Evolutionary conservation across 2,329 filamentous ascomycete species (phyloP).

Genomic region (Venturia pyrina): DNA sequence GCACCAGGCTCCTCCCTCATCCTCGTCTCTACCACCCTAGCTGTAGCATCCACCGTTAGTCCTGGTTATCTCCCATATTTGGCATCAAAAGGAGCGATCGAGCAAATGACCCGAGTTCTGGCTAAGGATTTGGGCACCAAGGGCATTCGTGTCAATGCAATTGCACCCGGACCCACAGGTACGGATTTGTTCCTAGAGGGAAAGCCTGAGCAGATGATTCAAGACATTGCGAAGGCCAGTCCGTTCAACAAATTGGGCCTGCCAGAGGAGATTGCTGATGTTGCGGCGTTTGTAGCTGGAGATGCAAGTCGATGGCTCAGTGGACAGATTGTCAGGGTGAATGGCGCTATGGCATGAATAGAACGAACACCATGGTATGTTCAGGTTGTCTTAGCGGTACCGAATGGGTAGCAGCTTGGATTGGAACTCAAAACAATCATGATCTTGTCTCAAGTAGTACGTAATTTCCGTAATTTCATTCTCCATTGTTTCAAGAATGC

Average conservation of each 20-base stretch:
- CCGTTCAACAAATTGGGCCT: conserved; percentile 12
- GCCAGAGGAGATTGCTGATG: conserved; percentile 14
- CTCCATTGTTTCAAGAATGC: neutral
- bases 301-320: conserved; percentile 12
- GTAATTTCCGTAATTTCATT: neutral
- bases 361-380: neutral
- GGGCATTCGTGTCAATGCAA: conserved; percentile 42
- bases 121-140: conserved; percentile 45
- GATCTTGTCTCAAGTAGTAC: neutral
- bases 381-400: neutral
- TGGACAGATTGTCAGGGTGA: conserved; percentile 13
- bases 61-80: conserved; percentile 43
- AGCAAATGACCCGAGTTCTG: conserved; percentile 46
- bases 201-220: conserved; percentile 13
- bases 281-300: conserved; percentile 7
- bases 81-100: conserved; percentile 49
- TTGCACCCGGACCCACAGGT: conserved; percentile 44
- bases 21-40: conserved; percentile 40
- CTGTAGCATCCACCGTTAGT: conserved; percentile 29
- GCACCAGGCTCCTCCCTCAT: conserved; percentile 39
- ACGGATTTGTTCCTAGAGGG: conserved; percentile 44
- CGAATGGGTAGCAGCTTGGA: neutral
- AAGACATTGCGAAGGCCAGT: conserved; percentile 9
- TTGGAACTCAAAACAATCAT: neutral
- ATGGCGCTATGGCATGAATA: conserved; percentile 11